phyloP scores from a whole-genome alignment of 768 basidiomycete genomes.

The Pleurotus sapidus region DNA sequence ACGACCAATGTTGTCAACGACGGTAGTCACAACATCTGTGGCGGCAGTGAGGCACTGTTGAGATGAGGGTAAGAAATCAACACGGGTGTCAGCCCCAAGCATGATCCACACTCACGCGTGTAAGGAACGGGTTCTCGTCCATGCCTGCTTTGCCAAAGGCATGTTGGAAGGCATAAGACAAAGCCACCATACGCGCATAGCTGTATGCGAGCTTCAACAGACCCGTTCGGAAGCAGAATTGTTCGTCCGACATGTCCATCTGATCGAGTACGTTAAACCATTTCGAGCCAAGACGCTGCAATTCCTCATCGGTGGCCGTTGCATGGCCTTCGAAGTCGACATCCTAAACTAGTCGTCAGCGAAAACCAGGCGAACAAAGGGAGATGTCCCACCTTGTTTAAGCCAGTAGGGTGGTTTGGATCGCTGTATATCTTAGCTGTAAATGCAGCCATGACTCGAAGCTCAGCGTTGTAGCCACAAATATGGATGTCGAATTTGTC shows the following conservation, averaged over 20 bases:
- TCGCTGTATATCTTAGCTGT: constrained; percentile 66
- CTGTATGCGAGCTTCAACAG: constrained; percentile 61
- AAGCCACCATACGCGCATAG: constrained; percentile 64
- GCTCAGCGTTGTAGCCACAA: constrained; percentile 73
- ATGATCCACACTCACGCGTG: constrained; percentile 46
- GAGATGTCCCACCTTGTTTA: constrained; percentile 60
- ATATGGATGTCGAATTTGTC: constrained; percentile 77
- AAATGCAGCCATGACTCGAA: constrained; percentile 63
- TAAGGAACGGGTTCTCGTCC: constrained; percentile 65
- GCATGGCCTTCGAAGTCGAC: constrained; percentile 65
- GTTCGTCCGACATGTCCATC: constrained; percentile 52
- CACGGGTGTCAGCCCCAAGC: neutral
- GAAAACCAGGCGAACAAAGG: neutral
- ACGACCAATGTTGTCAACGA: constrained; percentile 55
- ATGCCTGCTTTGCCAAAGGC: constrained; percentile 60
- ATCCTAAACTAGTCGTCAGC: constrained; percentile 24
- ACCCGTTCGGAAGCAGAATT: constrained; percentile 59
- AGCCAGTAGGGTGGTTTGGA: constrained; percentile 67
- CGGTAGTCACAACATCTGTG: constrained; percentile 57
- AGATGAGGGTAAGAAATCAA: constrained; percentile 6
- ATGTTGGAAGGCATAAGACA: constrained; percentile 79
- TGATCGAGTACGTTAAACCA: constrained; percentile 57
- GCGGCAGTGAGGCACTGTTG: constrained; percentile 66
- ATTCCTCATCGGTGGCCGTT: constrained; percentile 63
- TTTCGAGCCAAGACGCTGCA: constrained; percentile 48